These are phyloP conservation scores for Powellomyces hirtus DNA, from an alignment of 192 early-diverging fungal genomes.

Conservation along the genomic window DNA sequence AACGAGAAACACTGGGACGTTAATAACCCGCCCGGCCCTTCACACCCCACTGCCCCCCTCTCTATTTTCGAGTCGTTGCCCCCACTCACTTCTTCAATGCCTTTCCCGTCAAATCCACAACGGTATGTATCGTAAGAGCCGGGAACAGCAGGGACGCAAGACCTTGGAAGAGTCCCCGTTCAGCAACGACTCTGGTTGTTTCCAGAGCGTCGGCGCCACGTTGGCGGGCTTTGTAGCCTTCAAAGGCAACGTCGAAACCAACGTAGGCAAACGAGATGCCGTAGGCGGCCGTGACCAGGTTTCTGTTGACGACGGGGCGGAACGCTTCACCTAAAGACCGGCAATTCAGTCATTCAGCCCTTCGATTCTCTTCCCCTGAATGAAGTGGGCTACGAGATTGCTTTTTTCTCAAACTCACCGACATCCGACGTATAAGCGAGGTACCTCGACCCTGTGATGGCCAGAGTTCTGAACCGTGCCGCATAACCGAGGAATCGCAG, in stretches of 20 bases:
- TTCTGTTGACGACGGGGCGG: constrained; percentile 55
- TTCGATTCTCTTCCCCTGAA: too few species aligned
- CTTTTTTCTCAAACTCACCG: constrained; percentile 28
- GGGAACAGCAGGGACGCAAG: constrained; percentile 61
- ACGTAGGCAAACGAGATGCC: constrained; percentile 34
- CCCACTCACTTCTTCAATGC: constrained; percentile 25
- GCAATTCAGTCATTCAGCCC: too few species aligned
- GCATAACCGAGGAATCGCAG: constrained; percentile 24
- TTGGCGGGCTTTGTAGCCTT: constrained; percentile 53
- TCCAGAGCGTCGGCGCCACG: constrained; percentile 43
- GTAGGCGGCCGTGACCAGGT: constrained; percentile 53
- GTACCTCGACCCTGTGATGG: constrained; percentile 29
- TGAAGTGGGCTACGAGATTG: too few species aligned
- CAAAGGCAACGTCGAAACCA: constrained; percentile 59
- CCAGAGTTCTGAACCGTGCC: constrained; percentile 26
- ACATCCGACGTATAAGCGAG: constrained; percentile 69
- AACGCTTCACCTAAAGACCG: constrained; percentile 53
- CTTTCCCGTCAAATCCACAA: constrained; percentile 51
- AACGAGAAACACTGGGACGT: not conserved
- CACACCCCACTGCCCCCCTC: too few species aligned
- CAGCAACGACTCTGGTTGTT: constrained; percentile 46
- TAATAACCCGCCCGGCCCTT: not conserved
- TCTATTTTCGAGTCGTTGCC: too few species aligned
- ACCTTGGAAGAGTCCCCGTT: constrained; percentile 62
- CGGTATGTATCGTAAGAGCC: constrained; percentile 63